Conservation (phyloP, 352 stramenopile species). For the Globisporangium echinulatum region DNA sequence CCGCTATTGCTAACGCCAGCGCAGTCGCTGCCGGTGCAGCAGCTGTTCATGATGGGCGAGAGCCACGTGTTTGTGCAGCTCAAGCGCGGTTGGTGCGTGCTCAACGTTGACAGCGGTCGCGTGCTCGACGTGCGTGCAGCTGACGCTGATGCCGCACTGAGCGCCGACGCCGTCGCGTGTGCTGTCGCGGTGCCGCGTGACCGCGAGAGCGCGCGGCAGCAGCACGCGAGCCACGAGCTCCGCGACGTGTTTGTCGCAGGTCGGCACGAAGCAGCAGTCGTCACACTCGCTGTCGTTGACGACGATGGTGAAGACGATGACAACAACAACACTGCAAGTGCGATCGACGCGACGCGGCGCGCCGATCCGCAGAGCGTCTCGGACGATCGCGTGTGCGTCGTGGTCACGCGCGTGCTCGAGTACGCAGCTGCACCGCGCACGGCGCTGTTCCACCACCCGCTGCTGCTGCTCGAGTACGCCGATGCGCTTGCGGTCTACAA, state of each 20-base stretch:
- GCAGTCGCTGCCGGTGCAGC: slow-evolving; percentile 29
- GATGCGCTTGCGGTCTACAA: slow-evolving; percentile 63
- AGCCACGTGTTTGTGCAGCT: slow-evolving; percentile 57
- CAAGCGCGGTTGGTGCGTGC: slow-evolving; percentile 57
- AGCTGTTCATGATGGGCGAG: slow-evolving; percentile 57
- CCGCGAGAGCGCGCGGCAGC: slow-evolving; percentile 11
- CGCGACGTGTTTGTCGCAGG: slow-evolving; percentile 52
- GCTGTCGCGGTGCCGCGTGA: slow-evolving; percentile 33
- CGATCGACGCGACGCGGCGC: slow-evolving; percentile 11
- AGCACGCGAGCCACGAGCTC: slow-evolving; percentile 23
- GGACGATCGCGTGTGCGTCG: slow-evolving; percentile 33
- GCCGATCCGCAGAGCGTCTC: slow-evolving; percentile 30
- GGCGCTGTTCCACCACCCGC: slow-evolving; percentile 58
- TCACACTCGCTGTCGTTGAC: slow-evolving; percentile 30
- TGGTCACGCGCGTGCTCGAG: slow-evolving; percentile 37
- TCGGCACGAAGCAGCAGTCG: slow-evolving; percentile 41
- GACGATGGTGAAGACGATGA: slow-evolving; percentile 1
- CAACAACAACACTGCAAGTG: slow-evolving; percentile 5
- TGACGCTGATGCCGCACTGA: slow-evolving; percentile 19
- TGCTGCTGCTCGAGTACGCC: slow-evolving; percentile 52
- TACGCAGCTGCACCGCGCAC: slow-evolving; percentile 37
- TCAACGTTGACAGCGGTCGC: slow-evolving; percentile 61
- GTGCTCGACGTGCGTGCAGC: slow-evolving; percentile 21
- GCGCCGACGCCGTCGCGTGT: slow-evolving; percentile 28
- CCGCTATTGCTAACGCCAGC: slow-evolving; percentile 11